Percentiles rank a stretch among this genome's conserved stretches.
Evolutionary conservation across 2,329 filamentous ascomycete genomes (phyloP).

Genomic region (Cytospora chrysosperma): DNA sequence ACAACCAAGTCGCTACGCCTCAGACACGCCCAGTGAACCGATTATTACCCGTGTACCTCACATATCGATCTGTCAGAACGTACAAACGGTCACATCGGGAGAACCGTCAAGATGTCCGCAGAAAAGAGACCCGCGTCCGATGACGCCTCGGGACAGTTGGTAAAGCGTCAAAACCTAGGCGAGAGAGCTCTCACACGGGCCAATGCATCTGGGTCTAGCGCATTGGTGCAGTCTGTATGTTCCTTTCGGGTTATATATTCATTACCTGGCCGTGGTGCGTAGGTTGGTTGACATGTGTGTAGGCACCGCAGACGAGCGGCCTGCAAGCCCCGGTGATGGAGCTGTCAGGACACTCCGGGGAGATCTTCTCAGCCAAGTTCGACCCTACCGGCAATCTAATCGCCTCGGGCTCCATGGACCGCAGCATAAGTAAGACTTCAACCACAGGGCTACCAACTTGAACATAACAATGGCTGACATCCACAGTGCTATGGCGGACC

Average conservation of each 20-base stretch:
- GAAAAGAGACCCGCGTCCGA: slow-evolving; percentile 91
- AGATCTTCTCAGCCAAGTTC: slow-evolving; percentile 89
- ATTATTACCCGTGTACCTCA: background rate
- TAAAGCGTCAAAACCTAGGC: slow-evolving; percentile 81
- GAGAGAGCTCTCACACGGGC: slow-evolving; percentile 49
- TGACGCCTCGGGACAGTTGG: slow-evolving; percentile 75
- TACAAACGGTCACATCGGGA: slow-evolving; percentile 21
- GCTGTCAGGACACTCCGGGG: slow-evolving; percentile 75
- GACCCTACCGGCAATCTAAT: slow-evolving; percentile 85
- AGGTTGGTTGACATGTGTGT: slow-evolving; percentile 28
- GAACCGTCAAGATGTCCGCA: slow-evolving; percentile 67
- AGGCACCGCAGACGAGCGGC: slow-evolving; percentile 78
- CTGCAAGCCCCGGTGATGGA: slow-evolving; percentile 94
- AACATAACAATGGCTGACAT: background rate
- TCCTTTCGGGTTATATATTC: background rate
- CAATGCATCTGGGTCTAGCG: slow-evolving; percentile 47
- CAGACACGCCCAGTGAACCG: background rate
- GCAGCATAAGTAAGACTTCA: slow-evolving; percentile 71
- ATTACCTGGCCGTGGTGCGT: slow-evolving; percentile 23
- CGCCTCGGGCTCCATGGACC: slow-evolving; percentile 93
- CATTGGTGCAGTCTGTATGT: slow-evolving; percentile 53
- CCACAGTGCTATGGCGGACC: slow-evolving; percentile 84
- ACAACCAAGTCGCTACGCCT: background rate
- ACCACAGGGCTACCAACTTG: background rate
- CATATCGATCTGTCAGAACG: background rate